These are phyloP conservation scores for Penicillium crystallinum DNA, from an alignment of 495 filamentous ascomycete genomes.

Conservation along the genomic window DNA sequence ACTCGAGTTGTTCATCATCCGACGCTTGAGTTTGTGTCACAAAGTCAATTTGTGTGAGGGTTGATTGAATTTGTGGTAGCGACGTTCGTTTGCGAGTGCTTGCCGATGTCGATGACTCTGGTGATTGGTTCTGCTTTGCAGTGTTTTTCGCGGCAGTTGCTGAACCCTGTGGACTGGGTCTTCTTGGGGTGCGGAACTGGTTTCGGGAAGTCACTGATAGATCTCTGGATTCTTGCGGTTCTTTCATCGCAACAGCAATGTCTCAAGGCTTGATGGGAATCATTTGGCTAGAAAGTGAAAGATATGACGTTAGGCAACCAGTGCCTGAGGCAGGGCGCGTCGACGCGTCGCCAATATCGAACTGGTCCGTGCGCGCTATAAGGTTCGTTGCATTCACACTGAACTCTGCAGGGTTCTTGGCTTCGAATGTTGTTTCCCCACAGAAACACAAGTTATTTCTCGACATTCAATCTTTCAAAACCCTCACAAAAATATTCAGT, in stretches of 20 bases:
- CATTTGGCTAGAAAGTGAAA: background rate
- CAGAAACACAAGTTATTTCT: no score
- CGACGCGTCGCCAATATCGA: conserved; percentile 23
- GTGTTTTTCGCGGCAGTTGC: conserved; percentile 19
- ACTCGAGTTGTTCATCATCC: conserved; percentile 32
- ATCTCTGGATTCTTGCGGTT: conserved; percentile 11
- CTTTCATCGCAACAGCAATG: conserved; percentile 33
- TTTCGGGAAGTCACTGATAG: conserved; percentile 15
- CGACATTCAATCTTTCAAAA: no score
- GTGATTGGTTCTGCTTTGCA: conserved; percentile 17
- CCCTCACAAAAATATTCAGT: no score
- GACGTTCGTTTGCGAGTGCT: conserved; percentile 20
- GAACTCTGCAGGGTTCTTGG: background rate
- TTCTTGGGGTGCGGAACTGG: conserved; percentile 26
- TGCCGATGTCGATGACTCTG: conserved; percentile 18
- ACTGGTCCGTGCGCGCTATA: background rate
- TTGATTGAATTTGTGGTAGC: conserved; percentile 27
- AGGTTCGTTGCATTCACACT: background rate
- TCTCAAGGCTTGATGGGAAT: background rate
- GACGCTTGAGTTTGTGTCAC: conserved; percentile 23
- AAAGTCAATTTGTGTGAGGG: conserved; percentile 43
- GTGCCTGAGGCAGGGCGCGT: conserved; percentile 19
- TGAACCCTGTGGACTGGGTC: conserved; percentile 13
- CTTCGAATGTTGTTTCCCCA: no score
- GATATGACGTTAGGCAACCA: conserved; percentile 13